These are phyloP conservation scores for Pyrus betulifolia DNA, from an alignment of 306 rosid genomes.

Conservation along the genomic window DNA sequence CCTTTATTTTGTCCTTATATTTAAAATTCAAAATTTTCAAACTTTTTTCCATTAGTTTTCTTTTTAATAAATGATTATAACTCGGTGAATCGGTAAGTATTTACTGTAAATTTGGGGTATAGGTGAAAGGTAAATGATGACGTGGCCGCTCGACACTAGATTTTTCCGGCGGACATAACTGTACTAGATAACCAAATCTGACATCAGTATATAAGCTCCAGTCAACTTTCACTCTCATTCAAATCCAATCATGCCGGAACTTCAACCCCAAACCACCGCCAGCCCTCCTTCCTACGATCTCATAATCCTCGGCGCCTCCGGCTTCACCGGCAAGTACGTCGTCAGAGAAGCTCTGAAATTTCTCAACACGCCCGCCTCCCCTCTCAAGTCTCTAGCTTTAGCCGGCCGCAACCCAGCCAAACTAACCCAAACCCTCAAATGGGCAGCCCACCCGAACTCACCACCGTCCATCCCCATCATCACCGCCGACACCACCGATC, in stretches of 20 bases:
- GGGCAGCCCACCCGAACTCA: constrained; percentile 57
- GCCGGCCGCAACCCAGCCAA: constrained; percentile 67
- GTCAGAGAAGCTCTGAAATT: constrained; percentile 66
- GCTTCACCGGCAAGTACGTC: constrained; percentile 83
- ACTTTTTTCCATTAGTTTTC: too few relatives aligned
- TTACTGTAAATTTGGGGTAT: too few relatives aligned
- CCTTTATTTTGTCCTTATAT: too few relatives aligned
- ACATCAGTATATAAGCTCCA: neutral
- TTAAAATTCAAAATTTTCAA: too few relatives aligned
- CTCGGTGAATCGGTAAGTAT: too few relatives aligned
- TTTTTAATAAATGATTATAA: too few relatives aligned
- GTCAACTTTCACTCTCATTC: neutral
- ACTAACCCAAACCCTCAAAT: constrained; percentile 46
- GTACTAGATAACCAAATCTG: too few relatives aligned
- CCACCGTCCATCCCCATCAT: constrained; percentile 53
- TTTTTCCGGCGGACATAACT: too few relatives aligned
- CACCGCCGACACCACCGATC: constrained; percentile 54
- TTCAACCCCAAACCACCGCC: neutral
- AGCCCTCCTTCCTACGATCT: constrained; percentile 38
- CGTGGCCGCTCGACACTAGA: too few relatives aligned
- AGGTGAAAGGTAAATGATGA: too few relatives aligned
- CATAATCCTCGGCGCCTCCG: constrained; percentile 75
- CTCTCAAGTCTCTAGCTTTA: constrained; percentile 60
- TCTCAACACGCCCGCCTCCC: constrained; percentile 41
- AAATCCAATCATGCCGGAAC: constrained; percentile 13